Evolutionary conservation across 768 basidiomycete genomes (phyloP), one percentile per base, ranked within the genome.

Genomic region (Psilocybe cubensis): DNA sequence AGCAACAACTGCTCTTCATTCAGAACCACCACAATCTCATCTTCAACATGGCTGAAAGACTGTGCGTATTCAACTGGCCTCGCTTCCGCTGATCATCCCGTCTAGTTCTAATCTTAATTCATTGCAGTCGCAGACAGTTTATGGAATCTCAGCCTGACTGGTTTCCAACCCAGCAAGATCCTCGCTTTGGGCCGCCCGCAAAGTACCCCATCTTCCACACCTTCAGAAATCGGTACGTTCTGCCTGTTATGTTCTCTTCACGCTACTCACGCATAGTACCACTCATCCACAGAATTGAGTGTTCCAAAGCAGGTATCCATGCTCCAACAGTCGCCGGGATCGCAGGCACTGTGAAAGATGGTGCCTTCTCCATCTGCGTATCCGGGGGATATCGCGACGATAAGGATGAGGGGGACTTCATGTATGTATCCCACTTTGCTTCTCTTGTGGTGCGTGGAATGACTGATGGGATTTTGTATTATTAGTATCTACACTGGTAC

Each of bases 121-220:
- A 43, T 50, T 31, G 14, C 40, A 67, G 72, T 31, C 66, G 72
- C 17, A 52, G 56, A 11, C 28, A 29, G 18, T n/a, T 73, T 9
- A 62, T 69, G 65, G 56, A 57, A 38, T 52, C 71, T 33, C 1
- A 52, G 8, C 35, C 35, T 38, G 18, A 48, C 5, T 38, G 68
- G 6, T 72, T 65, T 49, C 46, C 46, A n/a, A 57, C 48, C 67
- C 69, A 10, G 42, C 49, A 49, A 9, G 66, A 70, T 53, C 57
- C 60, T 1, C 63, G 68, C 17, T 70, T 69, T 57, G 71, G 35
- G n/a, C 8, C 35, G 14, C 35, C 69, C 10, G 10, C 41, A 3
- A 43, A 44, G 14, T 14, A 23, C 49, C 42, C 49, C 0, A 8
- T 57, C 21, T 35, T 57, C 12, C 51, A 49, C 12, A 25, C 24